Evolutionary conservation across 257 asterid genomes (phyloP).

Genomic region (Solanum sitiens): DNA sequence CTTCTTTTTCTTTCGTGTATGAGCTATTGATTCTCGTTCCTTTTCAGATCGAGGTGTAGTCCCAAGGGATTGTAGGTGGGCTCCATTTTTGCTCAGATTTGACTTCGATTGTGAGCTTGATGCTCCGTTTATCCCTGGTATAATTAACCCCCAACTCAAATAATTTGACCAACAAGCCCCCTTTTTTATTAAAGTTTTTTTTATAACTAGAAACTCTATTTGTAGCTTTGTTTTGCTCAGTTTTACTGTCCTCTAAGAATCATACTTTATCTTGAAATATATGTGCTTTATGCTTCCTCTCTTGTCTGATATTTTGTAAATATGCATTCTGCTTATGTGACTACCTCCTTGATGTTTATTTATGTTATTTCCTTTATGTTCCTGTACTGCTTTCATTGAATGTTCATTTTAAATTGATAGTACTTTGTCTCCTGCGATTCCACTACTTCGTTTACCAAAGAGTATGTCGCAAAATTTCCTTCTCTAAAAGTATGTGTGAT

Average conservation of each 20-base stretch:
- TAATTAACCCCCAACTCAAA: background rate
- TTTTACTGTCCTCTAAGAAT: background rate
- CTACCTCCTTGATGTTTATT: background rate
- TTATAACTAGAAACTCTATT: too few species aligned
- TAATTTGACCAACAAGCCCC: background rate
- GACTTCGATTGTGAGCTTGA: background rate
- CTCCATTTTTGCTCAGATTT: background rate
- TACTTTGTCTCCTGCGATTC: background rate
- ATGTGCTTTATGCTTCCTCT: background rate
- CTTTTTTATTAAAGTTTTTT: too few species aligned
- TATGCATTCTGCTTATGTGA: background rate
- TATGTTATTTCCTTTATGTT: background rate
- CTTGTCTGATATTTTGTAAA: background rate
- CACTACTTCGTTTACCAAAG: background rate
- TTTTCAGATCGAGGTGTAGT: background rate
- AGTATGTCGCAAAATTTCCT: background rate
- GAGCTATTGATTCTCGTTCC: background rate
- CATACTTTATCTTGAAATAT: background rate
- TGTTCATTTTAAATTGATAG: too few species aligned
- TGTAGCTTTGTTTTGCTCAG: background rate
- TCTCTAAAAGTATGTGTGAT: background rate
- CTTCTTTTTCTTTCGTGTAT: background rate
- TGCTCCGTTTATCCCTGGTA: background rate
- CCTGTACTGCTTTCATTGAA: background rate
- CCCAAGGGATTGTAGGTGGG: background rate